phyloP scores from a whole-genome alignment of 441 rosid species.

The Hura crepitans region DNA sequence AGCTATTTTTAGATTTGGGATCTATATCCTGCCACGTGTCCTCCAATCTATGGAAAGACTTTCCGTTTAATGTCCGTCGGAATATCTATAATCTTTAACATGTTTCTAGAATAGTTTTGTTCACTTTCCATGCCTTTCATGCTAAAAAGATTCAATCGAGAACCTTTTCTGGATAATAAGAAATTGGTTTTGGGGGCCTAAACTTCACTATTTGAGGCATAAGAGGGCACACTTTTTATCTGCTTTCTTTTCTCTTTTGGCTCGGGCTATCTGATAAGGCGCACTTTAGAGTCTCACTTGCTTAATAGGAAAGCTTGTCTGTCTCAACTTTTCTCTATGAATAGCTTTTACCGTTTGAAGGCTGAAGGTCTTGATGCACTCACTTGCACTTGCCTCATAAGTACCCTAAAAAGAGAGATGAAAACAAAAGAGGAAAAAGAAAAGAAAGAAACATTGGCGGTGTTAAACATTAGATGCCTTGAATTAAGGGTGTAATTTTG shows the following conservation, averaged over 20 bases:
- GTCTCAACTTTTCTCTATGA: too few species aligned
- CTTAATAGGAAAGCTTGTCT: too few species aligned
- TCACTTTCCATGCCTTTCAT: conserved; percentile 14
- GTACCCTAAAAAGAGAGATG: conserved; percentile 5
- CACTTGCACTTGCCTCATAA: neutral
- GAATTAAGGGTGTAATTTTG: too few species aligned
- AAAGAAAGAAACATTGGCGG: conserved; percentile 8
- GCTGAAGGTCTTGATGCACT: neutral
- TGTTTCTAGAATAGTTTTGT: neutral
- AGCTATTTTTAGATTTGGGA: conserved; percentile 13
- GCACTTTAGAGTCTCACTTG: too few species aligned
- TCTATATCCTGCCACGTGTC: conserved; percentile 4
- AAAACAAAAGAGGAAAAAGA: too few species aligned
- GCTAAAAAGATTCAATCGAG: conserved; percentile 12
- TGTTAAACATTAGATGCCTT: neutral
- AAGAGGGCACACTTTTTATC: neutral
- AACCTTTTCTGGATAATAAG: neutral
- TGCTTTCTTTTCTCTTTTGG: conserved; percentile 12
- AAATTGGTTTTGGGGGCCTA: conserved; percentile 5
- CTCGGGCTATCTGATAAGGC: neutral
- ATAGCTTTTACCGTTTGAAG: neutral
- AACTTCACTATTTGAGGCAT: conserved; percentile 3
- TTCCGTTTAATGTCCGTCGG: neutral
- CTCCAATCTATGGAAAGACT: neutral
- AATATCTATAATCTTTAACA: conserved; percentile 9